These are phyloP conservation scores for Ganoderma boninense DNA, from an alignment of 1,284 basidiomycete species.

Conservation along the genomic window DNA sequence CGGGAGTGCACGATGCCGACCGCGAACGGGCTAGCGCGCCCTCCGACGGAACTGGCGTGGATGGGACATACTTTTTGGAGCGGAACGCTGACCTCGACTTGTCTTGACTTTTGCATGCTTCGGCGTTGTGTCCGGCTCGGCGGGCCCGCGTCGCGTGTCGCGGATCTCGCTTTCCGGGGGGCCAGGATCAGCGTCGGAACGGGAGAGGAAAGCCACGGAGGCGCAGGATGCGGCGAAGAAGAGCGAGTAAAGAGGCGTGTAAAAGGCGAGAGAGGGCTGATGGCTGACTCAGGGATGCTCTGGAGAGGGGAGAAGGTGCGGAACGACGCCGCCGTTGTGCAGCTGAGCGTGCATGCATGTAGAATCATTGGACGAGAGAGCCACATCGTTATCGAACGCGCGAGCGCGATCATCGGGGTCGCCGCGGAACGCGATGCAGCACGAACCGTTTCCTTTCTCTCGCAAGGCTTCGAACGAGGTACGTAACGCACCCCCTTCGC, in stretches of 20 bases:
- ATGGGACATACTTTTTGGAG: not conserved
- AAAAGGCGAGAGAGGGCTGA: not conserved
- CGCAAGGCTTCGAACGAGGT: constrained; percentile 1
- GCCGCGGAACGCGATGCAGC: not conserved
- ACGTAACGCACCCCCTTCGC: not conserved
- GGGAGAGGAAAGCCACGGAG: constrained; percentile 24
- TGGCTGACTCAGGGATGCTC: not conserved
- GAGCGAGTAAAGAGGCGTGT: constrained; percentile 11
- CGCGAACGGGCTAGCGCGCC: not conserved
- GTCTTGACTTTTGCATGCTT: constrained; percentile 2
- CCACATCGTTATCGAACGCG: constrained; percentile 18
- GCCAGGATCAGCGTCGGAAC: constrained; percentile 33
- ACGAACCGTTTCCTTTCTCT: not conserved
- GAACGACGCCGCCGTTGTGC: constrained; percentile 12
- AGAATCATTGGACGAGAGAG: constrained; percentile 7
- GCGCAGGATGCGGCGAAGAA: constrained; percentile 24
- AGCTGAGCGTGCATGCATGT: constrained; percentile 24
- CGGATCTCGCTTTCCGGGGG: constrained; percentile 11
- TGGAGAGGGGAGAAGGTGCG: not conserved
- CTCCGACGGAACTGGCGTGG: constrained; percentile 22
- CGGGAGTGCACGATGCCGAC: not conserved
- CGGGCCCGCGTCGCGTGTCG: not conserved
- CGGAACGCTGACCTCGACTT: constrained; percentile 21
- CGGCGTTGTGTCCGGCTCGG: not conserved
- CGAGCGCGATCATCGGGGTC: not conserved